Evolutionary conservation across 805 yeast genomes (phyloP).

Genomic region (Candida sonorensis): DNA sequence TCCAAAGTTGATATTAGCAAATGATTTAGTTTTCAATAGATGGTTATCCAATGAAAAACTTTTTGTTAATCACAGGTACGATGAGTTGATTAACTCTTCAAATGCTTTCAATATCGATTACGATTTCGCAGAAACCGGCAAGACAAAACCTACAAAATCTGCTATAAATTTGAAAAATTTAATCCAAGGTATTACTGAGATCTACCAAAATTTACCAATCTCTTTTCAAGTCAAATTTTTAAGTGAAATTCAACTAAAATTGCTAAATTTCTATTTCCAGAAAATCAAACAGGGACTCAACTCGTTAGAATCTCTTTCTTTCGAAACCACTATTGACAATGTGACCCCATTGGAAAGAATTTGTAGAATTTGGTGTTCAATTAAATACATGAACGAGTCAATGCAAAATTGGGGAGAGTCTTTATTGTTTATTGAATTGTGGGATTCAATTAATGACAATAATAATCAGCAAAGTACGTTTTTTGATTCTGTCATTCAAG

Average conservation of each 20-base stretch:
- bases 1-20: conserved; percentile 21
- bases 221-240: conserved; percentile 51
- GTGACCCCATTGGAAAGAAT: conserved; percentile 30
- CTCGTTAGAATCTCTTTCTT: conserved; percentile 35
- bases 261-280: conserved; percentile 46
- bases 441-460: conserved; percentile 27
- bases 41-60: conserved; percentile 52
- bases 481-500: conserved; percentile 36
- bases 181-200: conserved; percentile 48
- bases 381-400: conserved; percentile 28
- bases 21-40: conserved; percentile 26
- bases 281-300: conserved; percentile 35
- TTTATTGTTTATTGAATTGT: conserved; percentile 34
- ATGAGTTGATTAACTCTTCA: conserved; percentile 40
- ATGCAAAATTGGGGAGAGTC: conserved; percentile 39
- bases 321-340: conserved; percentile 12
- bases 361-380: conserved; percentile 34
- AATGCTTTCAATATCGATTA: conserved; percentile 53
- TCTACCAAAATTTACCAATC: conserved; percentile 44
- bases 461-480: conserved; percentile 28
- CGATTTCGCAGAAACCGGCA: conserved; percentile 38
- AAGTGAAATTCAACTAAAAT: conserved; percentile 48
- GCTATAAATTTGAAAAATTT: conserved; percentile 52
- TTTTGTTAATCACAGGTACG: conserved; percentile 44
- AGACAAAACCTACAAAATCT: conserved; percentile 56